Base-by-base conservation (phyloP, 495 filamentous ascomycete genomes). In the Penicillium simplicissimum region DNA sequence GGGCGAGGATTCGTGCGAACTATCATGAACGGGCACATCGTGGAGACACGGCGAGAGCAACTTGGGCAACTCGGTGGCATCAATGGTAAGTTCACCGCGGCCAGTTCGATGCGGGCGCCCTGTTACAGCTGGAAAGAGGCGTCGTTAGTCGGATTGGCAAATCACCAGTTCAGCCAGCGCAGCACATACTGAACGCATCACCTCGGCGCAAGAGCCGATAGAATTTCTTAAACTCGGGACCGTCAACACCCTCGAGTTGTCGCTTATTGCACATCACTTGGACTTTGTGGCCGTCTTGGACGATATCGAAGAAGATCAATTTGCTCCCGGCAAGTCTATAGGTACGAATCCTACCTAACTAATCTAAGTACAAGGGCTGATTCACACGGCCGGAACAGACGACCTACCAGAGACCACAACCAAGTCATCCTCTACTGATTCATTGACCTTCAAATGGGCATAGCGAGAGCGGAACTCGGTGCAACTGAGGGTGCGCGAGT, bases 221-320 rank as follows among this genome's bases (percentile, higher is more conserved):
- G 33, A 88, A 78, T 23, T 73, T 71, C 67, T 87, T 88, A 70
- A 93, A 90, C 1, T 81, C 72, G 10, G 75, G 74, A 13, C 67
- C 57, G 8, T 62, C 63, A 15, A 81, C 72, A 6, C 75, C 80
- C 19, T 73, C 71, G 19, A 96, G 73, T 48, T 79, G 82, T 35
- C 75, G 75, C 40, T 87, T 75, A 74, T 90, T 88, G 72, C 88
- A 84, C 72, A 96, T 83, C 31, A 82, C 82, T 71, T 98, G 95
- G 34, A 93, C 67, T 63, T 82, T 83, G 66, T 82, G 71, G 36
- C 85, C 87, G 73, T 93, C 85, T 76, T 89, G 85, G 58, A 82
- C 74, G 58, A 98, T 67, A 74, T 94, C 89, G 64, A 97, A 75
- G 74, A 98, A 98, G 45, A 90, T 80, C 70, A 98, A 86, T 76